Percentiles rank a stretch among this genome's conserved stretches.
Evolutionary conservation across 2,329 filamentous ascomycete genomes (phyloP).

Genomic region (Penicillium paneum): DNA sequence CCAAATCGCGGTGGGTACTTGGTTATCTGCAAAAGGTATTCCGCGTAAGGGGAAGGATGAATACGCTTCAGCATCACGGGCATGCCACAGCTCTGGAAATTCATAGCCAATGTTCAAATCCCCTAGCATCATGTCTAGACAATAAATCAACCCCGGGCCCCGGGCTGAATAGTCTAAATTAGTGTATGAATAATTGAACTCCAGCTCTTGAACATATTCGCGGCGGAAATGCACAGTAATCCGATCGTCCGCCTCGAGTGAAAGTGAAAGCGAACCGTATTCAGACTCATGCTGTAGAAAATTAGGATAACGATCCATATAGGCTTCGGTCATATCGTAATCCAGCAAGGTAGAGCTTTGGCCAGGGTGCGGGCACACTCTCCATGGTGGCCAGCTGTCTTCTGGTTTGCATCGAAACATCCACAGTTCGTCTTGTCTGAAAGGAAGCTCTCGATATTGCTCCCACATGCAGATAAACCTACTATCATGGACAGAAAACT

Average conservation of each 20-base stretch:
- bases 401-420: background rate
- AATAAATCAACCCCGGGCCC: background rate
- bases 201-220: background rate
- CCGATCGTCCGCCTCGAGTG: background rate
- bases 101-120: background rate
- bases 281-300: background rate
- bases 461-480: background rate
- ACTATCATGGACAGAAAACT: background rate
- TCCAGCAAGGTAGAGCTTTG: background rate
- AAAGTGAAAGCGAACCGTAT: background rate
- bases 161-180: background rate
- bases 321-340: too few relatives aligned
- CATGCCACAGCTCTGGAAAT: background rate
- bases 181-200: background rate
- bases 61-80: background rate
- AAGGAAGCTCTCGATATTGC: background rate
- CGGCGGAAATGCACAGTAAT: background rate
- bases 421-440: background rate
- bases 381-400: background rate
- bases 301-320: background rate
- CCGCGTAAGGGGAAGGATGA: background rate
- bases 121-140: background rate
- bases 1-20: background rate
- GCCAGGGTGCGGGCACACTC: background rate
- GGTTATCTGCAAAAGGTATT: too few relatives aligned